Conservation (phyloP, 1,284 basidiomycete species). For the Moesziomyces antarcticus region DNA sequence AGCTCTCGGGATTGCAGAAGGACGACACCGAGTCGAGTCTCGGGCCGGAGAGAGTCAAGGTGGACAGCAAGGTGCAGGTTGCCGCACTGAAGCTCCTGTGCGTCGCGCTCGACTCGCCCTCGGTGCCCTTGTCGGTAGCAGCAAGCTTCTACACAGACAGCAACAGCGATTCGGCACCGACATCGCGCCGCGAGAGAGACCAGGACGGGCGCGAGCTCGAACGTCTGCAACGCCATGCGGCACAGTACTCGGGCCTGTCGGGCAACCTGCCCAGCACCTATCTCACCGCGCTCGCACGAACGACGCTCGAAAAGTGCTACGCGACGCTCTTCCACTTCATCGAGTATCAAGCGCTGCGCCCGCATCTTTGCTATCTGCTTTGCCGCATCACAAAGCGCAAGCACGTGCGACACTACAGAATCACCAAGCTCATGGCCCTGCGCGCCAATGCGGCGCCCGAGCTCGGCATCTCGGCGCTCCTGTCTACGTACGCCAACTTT, state of each 20-base stretch:
- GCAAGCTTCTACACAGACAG: constrained; percentile 28
- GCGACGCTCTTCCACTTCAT: constrained; percentile 55
- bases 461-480: constrained; percentile 34
- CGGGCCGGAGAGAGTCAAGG: constrained; percentile 29
- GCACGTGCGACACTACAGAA: constrained; percentile 53
- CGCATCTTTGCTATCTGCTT: constrained; percentile 50
- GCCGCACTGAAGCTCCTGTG: constrained; percentile 42
- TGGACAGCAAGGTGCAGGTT: constrained; percentile 44
- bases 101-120: constrained; percentile 42
- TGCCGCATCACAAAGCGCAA: constrained; percentile 44
- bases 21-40: constrained; percentile 15
- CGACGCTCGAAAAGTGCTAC: constrained; percentile 40
- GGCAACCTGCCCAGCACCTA: constrained; percentile 43
- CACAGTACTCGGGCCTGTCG: constrained; percentile 23
- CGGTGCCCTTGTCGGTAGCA: constrained; percentile 29
- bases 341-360: constrained; percentile 50
- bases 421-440: constrained; percentile 50
- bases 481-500: constrained; percentile 53
- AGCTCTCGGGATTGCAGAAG: constrained; percentile 24
- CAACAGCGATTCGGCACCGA: not conserved
- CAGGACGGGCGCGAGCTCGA: constrained; percentile 25
- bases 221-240: constrained; percentile 22
- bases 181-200: constrained; percentile 10
- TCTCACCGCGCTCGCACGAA: constrained; percentile 38
- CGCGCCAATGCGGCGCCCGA: constrained; percentile 39